Evolutionary conservation across 257 asterid genomes (phyloP).

Genomic region (Plantago elongata): DNA sequence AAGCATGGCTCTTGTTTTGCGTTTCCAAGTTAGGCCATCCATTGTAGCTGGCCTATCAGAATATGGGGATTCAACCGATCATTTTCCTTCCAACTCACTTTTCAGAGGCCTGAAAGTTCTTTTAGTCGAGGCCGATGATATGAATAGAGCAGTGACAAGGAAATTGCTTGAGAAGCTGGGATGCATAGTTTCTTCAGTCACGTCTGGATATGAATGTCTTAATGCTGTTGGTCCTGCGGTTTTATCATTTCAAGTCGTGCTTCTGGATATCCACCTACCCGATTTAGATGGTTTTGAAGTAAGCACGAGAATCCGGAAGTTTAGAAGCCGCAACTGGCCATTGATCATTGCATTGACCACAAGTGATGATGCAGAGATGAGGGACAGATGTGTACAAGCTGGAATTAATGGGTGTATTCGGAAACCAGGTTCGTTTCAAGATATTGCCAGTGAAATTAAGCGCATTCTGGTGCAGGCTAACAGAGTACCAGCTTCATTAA

Average conservation of each 20-base stretch:
- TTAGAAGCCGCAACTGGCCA: slow-evolving; percentile 72
- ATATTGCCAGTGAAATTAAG: slow-evolving; percentile 57
- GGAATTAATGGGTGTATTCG: slow-evolving; percentile 82
- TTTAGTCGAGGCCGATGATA: slow-evolving; percentile 69
- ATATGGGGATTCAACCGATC: slow-evolving; percentile 49
- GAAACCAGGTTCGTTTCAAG: slow-evolving; percentile 65
- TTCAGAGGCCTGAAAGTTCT: slow-evolving; percentile 67
- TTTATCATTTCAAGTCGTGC: slow-evolving; percentile 47
- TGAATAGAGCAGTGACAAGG: slow-evolving; percentile 68
- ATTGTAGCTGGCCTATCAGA: slow-evolving; percentile 38
- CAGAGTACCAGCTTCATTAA: slow-evolving; percentile 28
- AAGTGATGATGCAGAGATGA: slow-evolving; percentile 42
- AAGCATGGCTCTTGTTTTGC: slow-evolving; percentile 74
- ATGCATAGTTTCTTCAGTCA: slow-evolving; percentile 58
- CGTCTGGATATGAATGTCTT: slow-evolving; percentile 81
- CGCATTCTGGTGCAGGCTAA: slow-evolving; percentile 50
- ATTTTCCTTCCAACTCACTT: slow-evolving; percentile 40
- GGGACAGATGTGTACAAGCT: slow-evolving; percentile 49
- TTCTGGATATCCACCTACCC: slow-evolving; percentile 78
- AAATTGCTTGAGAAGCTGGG: slow-evolving; percentile 86
- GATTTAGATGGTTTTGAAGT: slow-evolving; percentile 85
- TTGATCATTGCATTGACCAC: slow-evolving; percentile 68
- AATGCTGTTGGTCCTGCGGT: slow-evolving; percentile 43
- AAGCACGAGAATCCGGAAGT: slow-evolving; percentile 58
- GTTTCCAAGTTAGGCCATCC: slow-evolving; percentile 60